Base-by-base conservation (phyloP, 352 stramenopile genomes). In the Pelagophyceae sp. region DNA sequence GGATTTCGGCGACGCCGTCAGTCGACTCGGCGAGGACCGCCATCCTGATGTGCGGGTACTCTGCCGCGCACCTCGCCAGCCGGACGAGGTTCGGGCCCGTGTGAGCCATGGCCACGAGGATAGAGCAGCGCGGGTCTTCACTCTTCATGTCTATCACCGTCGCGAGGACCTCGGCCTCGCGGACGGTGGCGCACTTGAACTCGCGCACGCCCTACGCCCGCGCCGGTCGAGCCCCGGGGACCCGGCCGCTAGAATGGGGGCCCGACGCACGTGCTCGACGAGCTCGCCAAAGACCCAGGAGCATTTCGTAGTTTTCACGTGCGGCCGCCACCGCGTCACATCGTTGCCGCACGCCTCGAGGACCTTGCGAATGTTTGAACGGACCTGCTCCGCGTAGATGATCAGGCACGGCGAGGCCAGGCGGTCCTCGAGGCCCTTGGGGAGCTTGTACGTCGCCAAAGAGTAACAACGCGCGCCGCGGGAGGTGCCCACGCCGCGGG, bases 111-210 rank as follows among this genome's bases (percentile, higher is more conserved):
- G 35, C 38, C 33, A 74, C 67, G 33, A 74, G 19, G 2, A 74
- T 37, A 1, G 29, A 20, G 33, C 19, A 50, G 38, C 5, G 15
- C n/a, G n/a, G n/a, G 23, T 25, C 67, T 23, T 31, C 67, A 32
- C 64, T 32, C 35, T 19, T 5, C 35, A 1, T 19, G 23, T 19
- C 35, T 0, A 74, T 5, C 35, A 37, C 31, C 67, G 11, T 1
- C 33, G 17, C 33, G 20, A 74, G 35, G 35, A 58, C 5, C 15
- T 58, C 35, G 15, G 67, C 67, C 29, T 74, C 67, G 25, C 67
- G 67, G 35, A 3, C 3, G 5, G 67, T 74, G 2, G 67, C 67
- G 67, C 67, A 74, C 67, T 74, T 74, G 67, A 74, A 74, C 33
- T 33, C 35, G 2, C 38, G 33, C 35, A 74, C 67, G 67, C 67